phyloP scores from a whole-genome alignment of 306 rosid genomes.

The Trichosanthes cucumerina region DNA sequence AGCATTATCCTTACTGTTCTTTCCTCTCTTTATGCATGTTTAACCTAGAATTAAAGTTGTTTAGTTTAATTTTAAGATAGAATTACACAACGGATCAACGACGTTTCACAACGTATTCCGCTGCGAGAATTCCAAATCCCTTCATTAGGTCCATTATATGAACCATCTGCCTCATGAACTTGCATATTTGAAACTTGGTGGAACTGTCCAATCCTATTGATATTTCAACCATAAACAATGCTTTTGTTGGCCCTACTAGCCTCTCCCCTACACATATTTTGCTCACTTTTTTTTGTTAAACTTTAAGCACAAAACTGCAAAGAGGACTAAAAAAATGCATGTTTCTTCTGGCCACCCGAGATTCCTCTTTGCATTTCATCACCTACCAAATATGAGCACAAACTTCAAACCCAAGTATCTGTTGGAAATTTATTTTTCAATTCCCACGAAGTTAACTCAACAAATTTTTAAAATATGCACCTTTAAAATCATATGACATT shows the following conservation, averaged over 20 bases:
- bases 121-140: too few relatives aligned
- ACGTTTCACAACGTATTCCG: too few relatives aligned
- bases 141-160: conserved; percentile 60
- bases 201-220: conserved; percentile 89
- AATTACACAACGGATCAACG: too few relatives aligned
- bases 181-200: conserved; percentile 67
- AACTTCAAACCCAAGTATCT: conserved; percentile 70
- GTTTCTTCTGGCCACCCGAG: conserved; percentile 80
- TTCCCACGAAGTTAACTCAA: background rate
- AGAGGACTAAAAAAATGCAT: too few relatives aligned
- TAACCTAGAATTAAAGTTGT: too few relatives aligned
- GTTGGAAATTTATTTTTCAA: background rate
- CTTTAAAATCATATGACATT: too few relatives aligned
- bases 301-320: background rate
- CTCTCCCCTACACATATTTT: conserved; percentile 42
- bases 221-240: conserved; percentile 70
- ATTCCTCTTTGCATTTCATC: conserved; percentile 68
- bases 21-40: too few relatives aligned
- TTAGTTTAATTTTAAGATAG: too few relatives aligned
- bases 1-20: too few relatives aligned
- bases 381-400: conserved; percentile 75
- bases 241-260: conserved; percentile 79
- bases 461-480: too few relatives aligned
- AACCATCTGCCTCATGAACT: conserved; percentile 72
- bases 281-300: too few relatives aligned